These are phyloP conservation scores for Epichloe sylvatica DNA, from an alignment of 2,329 filamentous ascomycete genomes.

Conservation along the genomic window DNA sequence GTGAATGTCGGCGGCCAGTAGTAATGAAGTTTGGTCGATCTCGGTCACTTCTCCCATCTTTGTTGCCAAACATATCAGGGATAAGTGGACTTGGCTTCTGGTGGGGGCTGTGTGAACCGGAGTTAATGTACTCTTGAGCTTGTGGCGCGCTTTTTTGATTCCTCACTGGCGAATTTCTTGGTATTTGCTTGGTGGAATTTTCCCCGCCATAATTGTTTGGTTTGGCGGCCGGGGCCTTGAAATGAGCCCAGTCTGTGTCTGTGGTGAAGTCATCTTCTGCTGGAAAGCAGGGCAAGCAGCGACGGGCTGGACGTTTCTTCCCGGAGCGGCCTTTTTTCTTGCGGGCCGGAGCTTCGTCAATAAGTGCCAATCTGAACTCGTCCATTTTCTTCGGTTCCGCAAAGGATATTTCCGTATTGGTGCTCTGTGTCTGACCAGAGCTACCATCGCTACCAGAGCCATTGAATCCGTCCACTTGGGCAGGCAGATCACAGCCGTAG, in stretches of 20 bases:
- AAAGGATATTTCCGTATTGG: constrained; percentile 20
- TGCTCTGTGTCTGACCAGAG: constrained; percentile 11
- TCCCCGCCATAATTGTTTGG: not conserved
- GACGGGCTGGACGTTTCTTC: constrained; percentile 8
- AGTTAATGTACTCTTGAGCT: not conserved
- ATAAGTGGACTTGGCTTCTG: not conserved
- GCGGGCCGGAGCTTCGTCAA: constrained; percentile 16
- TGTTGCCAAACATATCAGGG: not conserved
- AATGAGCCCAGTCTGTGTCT: constrained; percentile 13
- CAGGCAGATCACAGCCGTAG: not conserved
- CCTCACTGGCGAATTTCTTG: not conserved
- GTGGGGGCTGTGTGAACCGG: constrained; percentile 4
- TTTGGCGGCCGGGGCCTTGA: constrained; percentile 7
- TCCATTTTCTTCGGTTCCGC: constrained; percentile 15
- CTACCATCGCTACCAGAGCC: constrained; percentile 6
- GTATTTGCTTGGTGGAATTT: not conserved
- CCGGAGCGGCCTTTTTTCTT: constrained; percentile 9
- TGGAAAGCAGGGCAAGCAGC: constrained; percentile 19
- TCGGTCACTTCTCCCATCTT: not conserved
- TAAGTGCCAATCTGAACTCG: constrained; percentile 21
- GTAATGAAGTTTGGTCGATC: constrained; percentile 6
- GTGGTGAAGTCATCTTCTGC: constrained; percentile 12
- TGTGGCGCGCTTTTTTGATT: not conserved
- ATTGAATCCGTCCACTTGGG: constrained; percentile 18
- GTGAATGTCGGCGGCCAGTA: constrained; percentile 5